Base-by-base conservation (phyloP, 1,284 basidiomycete genomes). In the Taiwanofungus camphoratus region DNA sequence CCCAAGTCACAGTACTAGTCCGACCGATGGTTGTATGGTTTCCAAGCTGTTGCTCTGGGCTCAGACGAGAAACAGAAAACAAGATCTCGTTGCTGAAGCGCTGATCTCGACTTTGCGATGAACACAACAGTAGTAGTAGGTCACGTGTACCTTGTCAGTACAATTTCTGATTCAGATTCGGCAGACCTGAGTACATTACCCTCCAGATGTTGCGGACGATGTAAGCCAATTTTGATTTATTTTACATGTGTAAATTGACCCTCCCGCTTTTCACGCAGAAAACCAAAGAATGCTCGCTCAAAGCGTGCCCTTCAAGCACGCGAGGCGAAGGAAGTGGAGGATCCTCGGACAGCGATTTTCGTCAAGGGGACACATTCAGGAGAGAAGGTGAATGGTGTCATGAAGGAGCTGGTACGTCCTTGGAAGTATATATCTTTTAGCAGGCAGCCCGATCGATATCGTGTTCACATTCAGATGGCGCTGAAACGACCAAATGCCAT, bases 221-320 rank as follows among this genome's bases (percentile, higher is more conserved):
- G 68, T 69, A 51, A 52, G 66, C n/a, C n/a, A n/a, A n/a, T 58
- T 7, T 33, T 18, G 6, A 11, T 7, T 16, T 7, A 11, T 12
- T 29, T n/a, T 23, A 20, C 39, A 4, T 34, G 32, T 4, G 16
- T 8, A 1, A 15, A 18, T 16, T 15, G 8, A 19, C 24, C 12
- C 33, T 27, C n/a, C 40, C 27, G 45, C 23, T 5, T 39, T 32
- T 37, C 49, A 15, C 15, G 15, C 49, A 92, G 92, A 65, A 97
- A 97, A 74, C 92, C 95, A 23, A 92, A 90, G 71, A 98, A 96
- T 75, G 95, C 96, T 1, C 82, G 95, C 31, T 89, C 91, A n/a
- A 99, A 99, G 69, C 79, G 96, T 50, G 95, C 82, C 0, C 61
- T 96, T 54, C 89, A 92, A 36, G 87, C 87, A 36, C 77, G 93